These are phyloP conservation scores for Lachancea sp. DNA, from an alignment of 805 yeast genomes.

Conservation along the genomic window DNA sequence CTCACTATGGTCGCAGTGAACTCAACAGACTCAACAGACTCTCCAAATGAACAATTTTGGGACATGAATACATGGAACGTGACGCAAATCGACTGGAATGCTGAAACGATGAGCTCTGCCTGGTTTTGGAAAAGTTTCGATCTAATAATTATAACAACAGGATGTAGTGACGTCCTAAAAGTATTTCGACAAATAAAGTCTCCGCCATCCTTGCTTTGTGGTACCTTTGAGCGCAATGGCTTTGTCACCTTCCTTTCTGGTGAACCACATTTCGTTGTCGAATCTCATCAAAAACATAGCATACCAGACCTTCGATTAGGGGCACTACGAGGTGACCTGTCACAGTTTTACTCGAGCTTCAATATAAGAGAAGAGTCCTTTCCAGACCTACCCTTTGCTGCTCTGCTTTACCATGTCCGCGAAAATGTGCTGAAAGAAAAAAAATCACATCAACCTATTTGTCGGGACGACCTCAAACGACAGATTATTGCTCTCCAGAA, in stretches of 20 bases:
- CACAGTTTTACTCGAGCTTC: constrained; percentile 39
- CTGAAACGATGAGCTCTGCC: background rate
- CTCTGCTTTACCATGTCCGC: constrained; percentile 49
- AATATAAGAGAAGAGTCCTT: background rate
- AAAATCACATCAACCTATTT: background rate
- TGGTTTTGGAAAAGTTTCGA: constrained; percentile 44
- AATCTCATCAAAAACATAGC: constrained; percentile 58
- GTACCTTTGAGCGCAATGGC: constrained; percentile 62
- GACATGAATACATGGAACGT: background rate
- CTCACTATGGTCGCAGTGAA: constrained; percentile 44
- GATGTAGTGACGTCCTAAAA: constrained; percentile 25
- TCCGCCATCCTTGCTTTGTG: constrained; percentile 50
- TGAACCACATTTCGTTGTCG: constrained; percentile 58
- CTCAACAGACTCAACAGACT: background rate
- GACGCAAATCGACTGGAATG: constrained; percentile 1
- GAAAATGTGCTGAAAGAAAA: background rate
- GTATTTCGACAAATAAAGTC: constrained; percentile 15
- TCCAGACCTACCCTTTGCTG: constrained; percentile 67
- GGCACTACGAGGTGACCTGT: constrained; percentile 66
- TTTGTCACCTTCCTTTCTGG: constrained; percentile 43
- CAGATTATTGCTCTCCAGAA: background rate
- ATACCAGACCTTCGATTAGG: constrained; percentile 62
- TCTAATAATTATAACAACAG: constrained; percentile 39
- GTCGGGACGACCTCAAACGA: background rate
- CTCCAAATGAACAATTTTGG: background rate